Conservation (phyloP, 768 basidiomycete species). For the Tremella fuciformis region DNA sequence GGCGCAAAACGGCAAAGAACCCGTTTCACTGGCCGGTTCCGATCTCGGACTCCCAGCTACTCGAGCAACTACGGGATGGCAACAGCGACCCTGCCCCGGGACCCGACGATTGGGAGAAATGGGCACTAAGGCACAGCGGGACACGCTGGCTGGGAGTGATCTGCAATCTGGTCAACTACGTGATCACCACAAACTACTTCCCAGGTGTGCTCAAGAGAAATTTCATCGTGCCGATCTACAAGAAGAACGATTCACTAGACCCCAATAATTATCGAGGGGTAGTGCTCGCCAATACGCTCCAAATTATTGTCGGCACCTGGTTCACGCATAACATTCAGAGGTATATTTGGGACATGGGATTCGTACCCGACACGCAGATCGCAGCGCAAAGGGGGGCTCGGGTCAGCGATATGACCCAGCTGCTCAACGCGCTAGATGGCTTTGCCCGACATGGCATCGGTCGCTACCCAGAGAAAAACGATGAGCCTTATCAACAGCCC, state of each 20-base stretch:
- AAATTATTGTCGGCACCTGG: conserved; percentile 6
- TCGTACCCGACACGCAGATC: conserved; percentile 12
- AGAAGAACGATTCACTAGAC: conserved; percentile 3
- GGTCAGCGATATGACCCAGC: conserved; percentile 7
- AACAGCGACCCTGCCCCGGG: not conserved
- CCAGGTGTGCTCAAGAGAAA: conserved; percentile 9
- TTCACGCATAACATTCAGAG: conserved; percentile 2
- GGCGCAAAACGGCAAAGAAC: not conserved
- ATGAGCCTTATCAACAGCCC: not conserved
- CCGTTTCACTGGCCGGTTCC: not conserved
- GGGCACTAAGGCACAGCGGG: conserved; percentile 5
- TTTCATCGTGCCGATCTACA: conserved; percentile 12
- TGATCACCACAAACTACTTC: conserved; percentile 7
- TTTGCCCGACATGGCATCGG: not conserved
- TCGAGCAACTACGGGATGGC: not conserved
- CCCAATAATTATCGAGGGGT: conserved; percentile 14
- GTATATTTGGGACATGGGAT: not conserved
- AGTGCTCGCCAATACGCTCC: conserved; percentile 7
- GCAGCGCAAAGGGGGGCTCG: conserved; percentile 5
- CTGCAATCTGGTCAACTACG: conserved; percentile 4
- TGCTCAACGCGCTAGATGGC: not conserved
- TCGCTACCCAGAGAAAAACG: not conserved
- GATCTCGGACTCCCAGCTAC: not conserved
- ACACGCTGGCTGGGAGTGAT: conserved; percentile 3
- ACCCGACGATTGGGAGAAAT: conserved; percentile 1